Base-by-base conservation (phyloP, 305 asterid genomes). In the Fraxinus albicans region DNA sequence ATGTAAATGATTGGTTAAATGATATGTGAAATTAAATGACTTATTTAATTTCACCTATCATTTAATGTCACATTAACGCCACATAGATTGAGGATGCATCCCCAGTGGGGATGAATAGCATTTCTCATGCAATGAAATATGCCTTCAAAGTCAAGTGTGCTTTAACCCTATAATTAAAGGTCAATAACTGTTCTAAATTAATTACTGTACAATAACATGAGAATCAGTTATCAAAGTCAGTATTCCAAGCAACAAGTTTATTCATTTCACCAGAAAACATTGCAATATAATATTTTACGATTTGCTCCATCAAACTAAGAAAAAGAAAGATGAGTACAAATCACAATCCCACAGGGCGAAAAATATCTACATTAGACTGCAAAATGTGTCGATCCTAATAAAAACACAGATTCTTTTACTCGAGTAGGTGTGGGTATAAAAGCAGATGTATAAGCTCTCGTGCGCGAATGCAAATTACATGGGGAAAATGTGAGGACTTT, bases 171-270 rank as follows among this genome's bases (percentile, higher is more conserved):
- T 47, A 47, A 47, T 47, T 13, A 47, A 47, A 13, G 17, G 19
- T 15, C 7, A 50, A 15, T 50, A 50, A 50, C 2, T 50, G 63
- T 1, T 50, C 8, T 15, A 50, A 50, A 17, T 17, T 50, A 50
- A 4, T 44, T 72, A 27, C 76, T 53, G 23, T 53, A 17, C 44
- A 80, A 15, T 80, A 86, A 82, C 87, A 76, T 67, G 84, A 78
- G 77, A 53, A 65, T 27, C 78, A 76, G 78, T 50, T 40, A 55
- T 79, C 82, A 13, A 47, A 47, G 63, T 50, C 1, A 15, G 27
- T 25, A 25, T n/a, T 55, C 67, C 67, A 77, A 80, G 80, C 78
- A 72, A 27, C 19, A 25, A 81, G 58, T 35, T 6, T 27, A 42
- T 15, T 4, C 67, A 19, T 3, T 55, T n/a, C 27, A 55, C 27